Conservation (phyloP, 2,329 filamentous ascomycete genomes). For the Coleophoma crateriformis region DNA sequence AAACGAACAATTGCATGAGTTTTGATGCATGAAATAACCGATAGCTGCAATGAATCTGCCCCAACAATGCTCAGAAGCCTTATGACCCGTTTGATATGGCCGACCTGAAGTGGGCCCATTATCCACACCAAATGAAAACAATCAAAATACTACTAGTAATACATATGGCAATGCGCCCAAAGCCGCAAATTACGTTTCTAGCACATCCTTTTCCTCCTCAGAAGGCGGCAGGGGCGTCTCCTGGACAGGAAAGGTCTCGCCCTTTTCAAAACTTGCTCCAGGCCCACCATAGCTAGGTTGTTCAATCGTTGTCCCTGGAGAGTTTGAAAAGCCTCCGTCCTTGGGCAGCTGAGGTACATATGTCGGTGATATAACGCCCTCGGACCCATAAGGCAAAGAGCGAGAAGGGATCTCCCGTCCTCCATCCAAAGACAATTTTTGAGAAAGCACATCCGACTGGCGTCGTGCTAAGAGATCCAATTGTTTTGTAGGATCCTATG, state of each 20-base stretch:
- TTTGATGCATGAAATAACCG: not conserved
- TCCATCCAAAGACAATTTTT: slow-evolving; percentile 38
- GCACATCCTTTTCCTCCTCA: slow-evolving; percentile 26
- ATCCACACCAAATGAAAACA: not conserved
- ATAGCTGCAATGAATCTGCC: not conserved
- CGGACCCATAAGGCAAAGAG: slow-evolving; percentile 47
- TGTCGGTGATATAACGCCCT: slow-evolving; percentile 37
- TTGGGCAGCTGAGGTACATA: slow-evolving; percentile 35
- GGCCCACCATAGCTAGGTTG: slow-evolving; percentile 45
- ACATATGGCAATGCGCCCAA: not conserved
- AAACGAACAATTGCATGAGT: not conserved
- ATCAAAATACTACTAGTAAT: not conserved
- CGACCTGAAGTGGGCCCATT: not conserved
- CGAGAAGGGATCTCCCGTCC: slow-evolving; percentile 39
- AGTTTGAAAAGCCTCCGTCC: slow-evolving; percentile 3
- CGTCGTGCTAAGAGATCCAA: slow-evolving; percentile 64
- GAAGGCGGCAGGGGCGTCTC: slow-evolving; percentile 27
- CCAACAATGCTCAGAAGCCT: not conserved
- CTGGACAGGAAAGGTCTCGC: slow-evolving; percentile 34
- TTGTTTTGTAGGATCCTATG: slow-evolving; percentile 64
- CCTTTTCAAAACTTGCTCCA: slow-evolving; percentile 45
- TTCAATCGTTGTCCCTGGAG: slow-evolving; percentile 25
- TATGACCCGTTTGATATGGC: not conserved
- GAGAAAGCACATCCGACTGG: slow-evolving; percentile 57
- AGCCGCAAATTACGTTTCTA: slow-evolving; percentile 18